A percentile compares a stretch with the other conserved stretches of the same genome.
These are phyloP conservation scores for Rhynchospora pubera DNA, from an alignment of 176 grass and related monocot species.

Conservation along the genomic window DNA sequence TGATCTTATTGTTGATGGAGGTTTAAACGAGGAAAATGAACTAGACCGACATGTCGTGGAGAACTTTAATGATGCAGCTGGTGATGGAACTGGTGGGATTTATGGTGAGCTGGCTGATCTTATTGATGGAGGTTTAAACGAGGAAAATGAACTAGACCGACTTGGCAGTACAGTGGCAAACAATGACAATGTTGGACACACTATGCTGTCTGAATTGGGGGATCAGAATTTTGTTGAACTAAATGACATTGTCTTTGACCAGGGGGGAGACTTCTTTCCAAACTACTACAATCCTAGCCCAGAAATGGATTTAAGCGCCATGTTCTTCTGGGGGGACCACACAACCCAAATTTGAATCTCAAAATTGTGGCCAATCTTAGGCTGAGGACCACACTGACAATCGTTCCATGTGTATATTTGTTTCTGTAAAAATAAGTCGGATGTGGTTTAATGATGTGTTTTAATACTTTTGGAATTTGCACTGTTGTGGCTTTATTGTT, in stretches of 20 bases:
- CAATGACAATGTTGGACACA: neutral
- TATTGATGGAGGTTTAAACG: slow-evolving; percentile 1
- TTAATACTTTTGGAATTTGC: neutral
- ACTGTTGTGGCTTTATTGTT: slow-evolving; percentile 1
- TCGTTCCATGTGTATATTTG: neutral
- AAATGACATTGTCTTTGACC: slow-evolving; percentile 34
- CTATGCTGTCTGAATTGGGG: slow-evolving; percentile 20
- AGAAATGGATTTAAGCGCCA: neutral
- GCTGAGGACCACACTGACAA: neutral
- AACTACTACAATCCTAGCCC: neutral
- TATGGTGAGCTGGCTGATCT: slow-evolving; percentile 41
- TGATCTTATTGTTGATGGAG: slow-evolving; percentile 19
- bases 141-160: neutral
- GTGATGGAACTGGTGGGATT: slow-evolving; percentile 21
- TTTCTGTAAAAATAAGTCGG: neutral
- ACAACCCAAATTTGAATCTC: neutral
- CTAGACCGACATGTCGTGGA: neutral
- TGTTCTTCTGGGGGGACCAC: neutral
- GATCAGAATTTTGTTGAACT: slow-evolving; percentile 47
- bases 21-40: neutral
- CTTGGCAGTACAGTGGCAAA: neutral
- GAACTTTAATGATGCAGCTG: slow-evolving; percentile 21
- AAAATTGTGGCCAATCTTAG: neutral
- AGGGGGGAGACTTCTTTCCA: neutral
- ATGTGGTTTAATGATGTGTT: neutral